Evolutionary conservation across 73 alveolate genomes (phyloP).

Genomic region (Symbiodinium pilosum): DNA sequence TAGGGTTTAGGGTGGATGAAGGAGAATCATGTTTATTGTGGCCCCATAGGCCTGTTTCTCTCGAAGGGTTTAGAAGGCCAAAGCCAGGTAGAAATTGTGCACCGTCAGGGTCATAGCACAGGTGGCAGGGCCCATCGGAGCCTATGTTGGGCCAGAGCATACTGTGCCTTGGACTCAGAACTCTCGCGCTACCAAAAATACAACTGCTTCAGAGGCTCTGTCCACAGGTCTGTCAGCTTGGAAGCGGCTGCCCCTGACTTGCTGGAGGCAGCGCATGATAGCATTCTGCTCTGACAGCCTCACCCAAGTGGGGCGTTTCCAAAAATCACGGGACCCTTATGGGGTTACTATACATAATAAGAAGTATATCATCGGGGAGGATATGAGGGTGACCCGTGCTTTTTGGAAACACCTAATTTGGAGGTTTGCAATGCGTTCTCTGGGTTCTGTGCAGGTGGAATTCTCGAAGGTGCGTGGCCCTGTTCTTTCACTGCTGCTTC

Average conservation of each 20-base stretch:
- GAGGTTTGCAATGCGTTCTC: not conserved
- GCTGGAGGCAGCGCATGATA: not conserved
- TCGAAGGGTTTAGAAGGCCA: no score
- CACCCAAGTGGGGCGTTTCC: not conserved
- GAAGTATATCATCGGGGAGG: not conserved
- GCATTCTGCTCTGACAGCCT: not conserved
- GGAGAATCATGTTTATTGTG: no score
- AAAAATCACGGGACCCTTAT: not conserved
- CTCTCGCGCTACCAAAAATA: not conserved
- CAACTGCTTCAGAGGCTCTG: not conserved
- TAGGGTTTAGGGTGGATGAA: no score
- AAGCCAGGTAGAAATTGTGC: not conserved
- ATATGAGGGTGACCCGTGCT: not conserved
- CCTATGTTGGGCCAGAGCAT: not conserved
- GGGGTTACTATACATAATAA: not conserved
- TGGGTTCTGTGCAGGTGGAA: not conserved
- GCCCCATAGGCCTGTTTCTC: no score
- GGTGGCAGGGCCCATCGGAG: not conserved
- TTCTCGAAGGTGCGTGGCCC: conserved; percentile 1
- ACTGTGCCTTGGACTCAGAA: not conserved
- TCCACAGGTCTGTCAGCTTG: conserved; percentile 32
- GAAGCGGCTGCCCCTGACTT: conserved; percentile 59
- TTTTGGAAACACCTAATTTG: no score
- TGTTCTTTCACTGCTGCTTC: no score
- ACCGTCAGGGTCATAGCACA: not conserved